Percentiles rank a stretch among this genome's conserved stretches.
These are phyloP conservation scores for Pythium vanterpoolii DNA, from an alignment of 352 stramenopile species.

Conservation along the genomic window DNA sequence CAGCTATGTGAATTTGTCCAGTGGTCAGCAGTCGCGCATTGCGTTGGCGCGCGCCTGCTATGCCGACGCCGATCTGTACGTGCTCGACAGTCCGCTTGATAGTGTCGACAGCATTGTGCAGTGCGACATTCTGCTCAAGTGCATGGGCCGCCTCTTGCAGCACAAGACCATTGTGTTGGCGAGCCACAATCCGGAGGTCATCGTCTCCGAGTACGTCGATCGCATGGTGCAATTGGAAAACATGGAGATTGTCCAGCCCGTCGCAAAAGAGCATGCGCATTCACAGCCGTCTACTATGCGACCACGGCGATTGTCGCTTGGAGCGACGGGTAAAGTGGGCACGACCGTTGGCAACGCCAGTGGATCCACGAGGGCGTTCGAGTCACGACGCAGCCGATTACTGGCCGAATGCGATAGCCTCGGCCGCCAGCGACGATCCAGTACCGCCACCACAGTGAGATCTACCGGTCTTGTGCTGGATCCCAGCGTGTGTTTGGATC, in stretches of 20 bases:
- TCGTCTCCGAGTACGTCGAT: constrained; percentile 27
- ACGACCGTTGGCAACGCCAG: neutral
- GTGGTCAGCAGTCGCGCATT: constrained; percentile 29
- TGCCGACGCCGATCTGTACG: constrained; percentile 27
- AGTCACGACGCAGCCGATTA: constrained; percentile 9
- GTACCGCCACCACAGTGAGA: neutral
- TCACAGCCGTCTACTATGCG: neutral
- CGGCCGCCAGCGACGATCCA: constrained; percentile 7
- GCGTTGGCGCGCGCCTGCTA: constrained; percentile 33
- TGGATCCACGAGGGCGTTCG: neutral
- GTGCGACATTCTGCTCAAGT: constrained; percentile 72
- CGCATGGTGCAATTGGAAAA: constrained; percentile 19
- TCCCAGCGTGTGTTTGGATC: constrained; percentile 16
- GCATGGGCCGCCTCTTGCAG: constrained; percentile 22
- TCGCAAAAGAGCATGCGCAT: neutral
- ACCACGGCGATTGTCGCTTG: neutral
- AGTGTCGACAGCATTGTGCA: constrained; percentile 73
- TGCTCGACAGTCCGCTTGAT: constrained; percentile 30
- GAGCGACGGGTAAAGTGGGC: neutral
- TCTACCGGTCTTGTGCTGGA: constrained; percentile 19
- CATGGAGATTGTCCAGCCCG: constrained; percentile 15
- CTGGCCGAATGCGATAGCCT: constrained; percentile 9
- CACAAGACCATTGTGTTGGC: constrained; percentile 79
- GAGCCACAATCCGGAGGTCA: constrained; percentile 84
- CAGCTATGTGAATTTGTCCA: constrained; percentile 31